These are phyloP conservation scores for Rhodotorula sp. DNA, from an alignment of 1,284 basidiomycete genomes.

Conservation along the genomic window DNA sequence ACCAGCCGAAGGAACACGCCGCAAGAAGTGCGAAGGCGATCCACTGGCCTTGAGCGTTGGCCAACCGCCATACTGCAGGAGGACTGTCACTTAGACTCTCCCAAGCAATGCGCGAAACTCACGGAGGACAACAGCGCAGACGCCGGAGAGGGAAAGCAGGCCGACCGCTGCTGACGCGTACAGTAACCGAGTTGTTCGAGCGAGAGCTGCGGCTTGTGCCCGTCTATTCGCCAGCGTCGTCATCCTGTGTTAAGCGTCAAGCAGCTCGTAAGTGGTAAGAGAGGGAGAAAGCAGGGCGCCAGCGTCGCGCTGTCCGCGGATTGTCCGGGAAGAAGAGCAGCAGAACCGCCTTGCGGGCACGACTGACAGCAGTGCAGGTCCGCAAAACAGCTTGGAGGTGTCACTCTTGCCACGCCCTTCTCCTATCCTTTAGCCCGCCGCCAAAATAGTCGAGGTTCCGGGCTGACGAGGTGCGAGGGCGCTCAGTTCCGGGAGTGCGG, in stretches of 20 bases:
- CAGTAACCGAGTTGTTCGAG: not conserved
- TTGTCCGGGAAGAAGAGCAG: not conserved
- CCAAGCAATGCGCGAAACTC: not conserved
- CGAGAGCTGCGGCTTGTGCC: not conserved
- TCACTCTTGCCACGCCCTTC: too few relatives aligned
- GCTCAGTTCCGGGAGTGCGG: too few relatives aligned
- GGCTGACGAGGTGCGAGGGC: too few relatives aligned
- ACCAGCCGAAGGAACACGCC: constrained; percentile 5
- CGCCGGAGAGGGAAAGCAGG: constrained; percentile 11
- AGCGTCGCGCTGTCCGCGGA: not conserved
- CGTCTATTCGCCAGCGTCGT: not conserved
- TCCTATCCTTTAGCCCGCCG: too few relatives aligned
- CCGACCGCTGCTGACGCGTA: constrained; percentile 1
- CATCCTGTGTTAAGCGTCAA: not conserved
- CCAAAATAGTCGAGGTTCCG: too few relatives aligned
- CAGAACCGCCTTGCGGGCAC: too few relatives aligned
- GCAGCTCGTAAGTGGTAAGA: not conserved
- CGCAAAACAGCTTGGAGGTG: too few relatives aligned
- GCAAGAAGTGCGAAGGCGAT: constrained; percentile 10
- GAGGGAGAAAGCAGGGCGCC: not conserved
- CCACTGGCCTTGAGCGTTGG: not conserved
- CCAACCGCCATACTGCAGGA: constrained; percentile 9
- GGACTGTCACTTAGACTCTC: not conserved
- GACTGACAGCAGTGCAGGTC: too few relatives aligned
- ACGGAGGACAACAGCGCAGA: constrained; percentile 6